A percentile compares a stretch with the other conserved stretches of the same genome.
These are phyloP conservation scores for Populus hybrid DNA, from an alignment of 441 rosid genomes.

Conservation along the genomic window DNA sequence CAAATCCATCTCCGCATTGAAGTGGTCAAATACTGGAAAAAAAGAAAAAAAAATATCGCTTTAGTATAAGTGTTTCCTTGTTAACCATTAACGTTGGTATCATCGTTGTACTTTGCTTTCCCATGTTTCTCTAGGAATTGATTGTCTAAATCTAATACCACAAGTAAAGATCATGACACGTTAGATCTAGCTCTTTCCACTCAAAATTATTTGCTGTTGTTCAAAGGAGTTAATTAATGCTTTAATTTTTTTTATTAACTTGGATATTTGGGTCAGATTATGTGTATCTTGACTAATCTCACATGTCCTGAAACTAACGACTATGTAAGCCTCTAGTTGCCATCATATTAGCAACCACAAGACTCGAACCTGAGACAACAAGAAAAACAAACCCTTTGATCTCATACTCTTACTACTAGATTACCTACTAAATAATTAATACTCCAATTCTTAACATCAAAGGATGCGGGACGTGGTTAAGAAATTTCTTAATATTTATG, in stretches of 20 bases:
- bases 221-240: not conserved
- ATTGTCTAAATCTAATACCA: no score
- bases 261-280: no score
- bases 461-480: not conserved
- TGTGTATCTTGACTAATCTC: no score
- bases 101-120: not conserved
- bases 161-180: not conserved
- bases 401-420: no score
- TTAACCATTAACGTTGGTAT: not conserved
- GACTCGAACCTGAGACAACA: fast-evolving
- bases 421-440: no score
- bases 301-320: fast-evolving
- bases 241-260: no score
- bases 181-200: not conserved
- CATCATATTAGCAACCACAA: no score
- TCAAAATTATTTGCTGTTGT: not conserved
- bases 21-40: not conserved
- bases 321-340: no score
- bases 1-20: not conserved
- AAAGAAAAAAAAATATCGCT: not conserved
- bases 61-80: not conserved
- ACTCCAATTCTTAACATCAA: not conserved
- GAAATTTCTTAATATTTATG: not conserved
- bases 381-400: fast-evolving
- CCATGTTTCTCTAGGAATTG: not conserved